Evolutionary conservation across 306 rosid species (phyloP).

Genomic region (Leucaena leucocephala): DNA sequence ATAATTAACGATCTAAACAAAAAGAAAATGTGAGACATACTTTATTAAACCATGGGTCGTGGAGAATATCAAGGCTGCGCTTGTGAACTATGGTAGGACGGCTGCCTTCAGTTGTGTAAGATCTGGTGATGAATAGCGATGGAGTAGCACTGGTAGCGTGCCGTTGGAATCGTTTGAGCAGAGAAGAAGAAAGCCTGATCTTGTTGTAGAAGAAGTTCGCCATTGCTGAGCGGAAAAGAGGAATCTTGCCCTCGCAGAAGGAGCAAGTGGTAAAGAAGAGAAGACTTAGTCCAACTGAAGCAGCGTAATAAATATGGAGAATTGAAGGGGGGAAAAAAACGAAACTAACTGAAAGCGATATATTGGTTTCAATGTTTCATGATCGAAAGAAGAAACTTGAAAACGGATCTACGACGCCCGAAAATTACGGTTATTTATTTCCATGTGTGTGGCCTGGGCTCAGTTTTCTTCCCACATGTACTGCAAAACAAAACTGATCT

Average conservation of each 20-base stretch:
- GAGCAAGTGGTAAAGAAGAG: background rate
- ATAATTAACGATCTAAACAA: background rate
- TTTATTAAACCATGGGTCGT: constrained; percentile 98
- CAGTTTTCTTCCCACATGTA: background rate
- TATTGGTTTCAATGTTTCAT: background rate
- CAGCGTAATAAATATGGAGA: background rate
- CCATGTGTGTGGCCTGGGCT: background rate
- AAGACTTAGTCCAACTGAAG: background rate
- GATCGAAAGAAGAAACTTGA: background rate
- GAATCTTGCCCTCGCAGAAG: background rate
- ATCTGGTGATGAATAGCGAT: constrained; percentile 47
- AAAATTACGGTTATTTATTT: background rate
- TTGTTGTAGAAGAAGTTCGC: constrained; percentile 65
- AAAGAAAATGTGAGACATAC: constrained; percentile 29
- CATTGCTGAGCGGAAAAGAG: constrained; percentile 33
- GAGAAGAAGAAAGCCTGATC: constrained; percentile 56
- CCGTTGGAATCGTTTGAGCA: constrained; percentile 54
- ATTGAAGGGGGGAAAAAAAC: background rate
- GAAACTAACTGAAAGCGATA: background rate
- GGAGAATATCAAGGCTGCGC: constrained; percentile 96
- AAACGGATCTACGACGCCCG: background rate
- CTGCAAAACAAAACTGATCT: background rate
- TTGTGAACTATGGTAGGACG: constrained; percentile 89
- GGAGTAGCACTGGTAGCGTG: constrained; percentile 41
- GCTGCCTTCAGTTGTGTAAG: constrained; percentile 75